Conservation (phyloP, 352 stramenopile species). For the Thraustotheca clavata region DNA sequence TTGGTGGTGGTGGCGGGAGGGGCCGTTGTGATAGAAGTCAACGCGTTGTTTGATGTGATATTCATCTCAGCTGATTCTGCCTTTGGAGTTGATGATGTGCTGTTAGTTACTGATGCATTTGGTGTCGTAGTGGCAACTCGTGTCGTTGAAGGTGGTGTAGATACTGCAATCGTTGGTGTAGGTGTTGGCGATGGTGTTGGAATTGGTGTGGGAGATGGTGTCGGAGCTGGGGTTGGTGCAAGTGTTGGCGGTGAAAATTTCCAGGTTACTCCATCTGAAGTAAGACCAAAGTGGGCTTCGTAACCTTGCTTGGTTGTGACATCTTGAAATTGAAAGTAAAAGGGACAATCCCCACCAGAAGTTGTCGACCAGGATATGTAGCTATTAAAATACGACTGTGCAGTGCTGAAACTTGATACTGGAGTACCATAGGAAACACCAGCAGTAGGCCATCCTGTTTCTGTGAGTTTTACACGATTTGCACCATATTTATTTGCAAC, state of each 20-base stretch:
- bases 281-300: conserved; percentile 42
- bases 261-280: background rate
- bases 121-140: background rate
- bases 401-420: conserved; percentile 22
- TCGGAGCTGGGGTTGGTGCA: background rate
- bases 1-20: background rate
- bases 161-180: background rate
- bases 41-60: background rate
- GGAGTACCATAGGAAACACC: conserved; percentile 21
- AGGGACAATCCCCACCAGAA: conserved; percentile 26
- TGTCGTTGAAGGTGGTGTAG: background rate
- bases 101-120: background rate
- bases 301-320: conserved; percentile 32
- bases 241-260: conserved; percentile 11
- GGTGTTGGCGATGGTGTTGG: background rate
- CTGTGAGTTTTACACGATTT: conserved; percentile 31
- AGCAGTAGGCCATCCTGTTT: conserved; percentile 27
- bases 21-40: background rate
- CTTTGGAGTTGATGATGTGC: background rate
- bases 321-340: conserved; percentile 63
- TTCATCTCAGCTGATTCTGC: background rate
- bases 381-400: conserved; percentile 35
- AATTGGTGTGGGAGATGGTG: background rate
- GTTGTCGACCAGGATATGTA: conserved; percentile 29
- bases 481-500: conserved; percentile 30